Evolutionary conservation across 176 grass and related monocot genomes (phyloP).

Genomic region (Bolboschoenus planiculmis): DNA sequence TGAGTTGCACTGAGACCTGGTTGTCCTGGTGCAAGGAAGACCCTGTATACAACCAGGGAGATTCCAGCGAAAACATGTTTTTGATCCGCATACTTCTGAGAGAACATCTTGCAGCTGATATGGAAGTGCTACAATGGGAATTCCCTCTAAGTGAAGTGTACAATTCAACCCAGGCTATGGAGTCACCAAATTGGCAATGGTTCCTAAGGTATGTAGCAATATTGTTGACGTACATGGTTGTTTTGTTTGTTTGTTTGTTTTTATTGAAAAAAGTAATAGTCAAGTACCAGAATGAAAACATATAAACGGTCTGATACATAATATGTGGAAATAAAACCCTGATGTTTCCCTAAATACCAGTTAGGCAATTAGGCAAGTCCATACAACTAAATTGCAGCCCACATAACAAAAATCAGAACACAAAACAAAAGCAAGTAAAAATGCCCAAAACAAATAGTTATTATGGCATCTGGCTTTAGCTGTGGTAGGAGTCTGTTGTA

Average conservation of each 20-base stretch:
- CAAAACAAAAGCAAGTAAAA: neutral
- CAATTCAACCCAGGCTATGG: neutral
- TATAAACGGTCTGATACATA: neutral
- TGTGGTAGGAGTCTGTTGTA: neutral
- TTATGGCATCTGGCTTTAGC: neutral
- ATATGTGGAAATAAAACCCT: no score
- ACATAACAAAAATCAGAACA: no score
- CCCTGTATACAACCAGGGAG: neutral
- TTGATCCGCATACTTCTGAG: neutral
- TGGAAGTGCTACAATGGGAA: neutral
- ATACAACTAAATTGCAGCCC: no score
- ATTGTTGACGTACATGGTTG: neutral
- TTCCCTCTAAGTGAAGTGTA: neutral
- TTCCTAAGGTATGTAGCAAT: neutral
- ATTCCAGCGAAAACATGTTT: neutral
- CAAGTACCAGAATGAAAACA: neutral
- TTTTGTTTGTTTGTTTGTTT: neutral
- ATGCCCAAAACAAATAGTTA: neutral
- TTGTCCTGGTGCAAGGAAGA: neutral
- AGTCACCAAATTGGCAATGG: neutral
- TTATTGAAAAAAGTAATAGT: neutral
- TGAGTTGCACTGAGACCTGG: neutral
- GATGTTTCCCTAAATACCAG: no score
- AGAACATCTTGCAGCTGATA: neutral
- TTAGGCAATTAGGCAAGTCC: no score